Evolutionary conservation across 306 rosid genomes (phyloP).

Genomic region (Echinosophora koreensis): DNA sequence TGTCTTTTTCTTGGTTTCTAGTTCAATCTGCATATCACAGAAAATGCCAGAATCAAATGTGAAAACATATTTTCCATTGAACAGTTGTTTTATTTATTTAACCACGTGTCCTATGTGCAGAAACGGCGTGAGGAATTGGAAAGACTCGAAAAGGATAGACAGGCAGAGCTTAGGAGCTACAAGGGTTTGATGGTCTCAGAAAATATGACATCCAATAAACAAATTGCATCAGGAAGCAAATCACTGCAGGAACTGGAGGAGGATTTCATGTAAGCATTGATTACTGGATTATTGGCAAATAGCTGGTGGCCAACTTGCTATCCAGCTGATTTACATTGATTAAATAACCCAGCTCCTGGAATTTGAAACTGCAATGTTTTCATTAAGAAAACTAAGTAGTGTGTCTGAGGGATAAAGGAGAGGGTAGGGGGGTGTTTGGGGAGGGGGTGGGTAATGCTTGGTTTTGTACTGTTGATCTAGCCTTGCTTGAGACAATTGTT

Average conservation of each 20-base stretch:
- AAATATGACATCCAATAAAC: conserved; percentile 93
- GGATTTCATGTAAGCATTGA: conserved; percentile 83
- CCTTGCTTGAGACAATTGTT: conserved; percentile 46
- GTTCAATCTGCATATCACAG: conserved; percentile 6
- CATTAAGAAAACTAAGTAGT: conserved; percentile 41
- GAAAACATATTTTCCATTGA: conserved; percentile 13
- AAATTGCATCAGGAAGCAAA: conserved; percentile 79
- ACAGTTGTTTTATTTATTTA: conserved; percentile 5
- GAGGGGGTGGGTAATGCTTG: conserved; percentile 9
- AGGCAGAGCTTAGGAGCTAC: conserved; percentile 89
- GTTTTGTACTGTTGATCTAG: conserved; percentile 42
- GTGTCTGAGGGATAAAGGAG: conserved; percentile 33
- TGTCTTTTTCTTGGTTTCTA: conserved; percentile 13
- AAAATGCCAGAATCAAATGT: not conserved
- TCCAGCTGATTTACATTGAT: conserved; percentile 36
- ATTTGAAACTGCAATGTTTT: conserved; percentile 43
- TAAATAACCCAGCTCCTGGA: conserved; percentile 46
- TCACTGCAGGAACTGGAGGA: conserved; percentile 96
- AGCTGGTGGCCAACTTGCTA: conserved; percentile 43
- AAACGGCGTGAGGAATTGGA: conserved; percentile 93
- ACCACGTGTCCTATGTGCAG: conserved; percentile 51
- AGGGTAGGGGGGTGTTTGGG: not conserved
- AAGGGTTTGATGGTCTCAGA: conserved; percentile 95
- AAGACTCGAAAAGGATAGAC: conserved; percentile 89
- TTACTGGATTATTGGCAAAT: conserved; percentile 48